Evolutionary conservation across 1,284 basidiomycete species (phyloP).

Genomic region (Irpex rosettiformis): DNA sequence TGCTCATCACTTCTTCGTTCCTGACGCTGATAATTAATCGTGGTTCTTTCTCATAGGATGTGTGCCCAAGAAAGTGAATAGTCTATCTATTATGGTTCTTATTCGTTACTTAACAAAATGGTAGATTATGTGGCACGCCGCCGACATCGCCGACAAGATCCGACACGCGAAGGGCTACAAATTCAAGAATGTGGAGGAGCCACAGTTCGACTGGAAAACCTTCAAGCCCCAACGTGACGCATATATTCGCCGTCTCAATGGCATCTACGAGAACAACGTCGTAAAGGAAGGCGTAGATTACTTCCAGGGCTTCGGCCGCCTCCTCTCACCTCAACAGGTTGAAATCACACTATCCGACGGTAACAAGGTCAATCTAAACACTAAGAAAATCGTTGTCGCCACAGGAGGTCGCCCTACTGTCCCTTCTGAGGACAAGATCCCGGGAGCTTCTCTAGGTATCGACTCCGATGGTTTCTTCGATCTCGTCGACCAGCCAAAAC

Average conservation of each 20-base stretch:
- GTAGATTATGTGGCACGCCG: conserved; percentile 99
- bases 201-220: conserved; percentile 84
- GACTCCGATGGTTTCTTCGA: conserved; percentile 97
- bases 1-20: too few relatives aligned
- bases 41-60: conserved; percentile 64
- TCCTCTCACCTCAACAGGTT: conserved; percentile 64
- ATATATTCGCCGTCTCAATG: conserved; percentile 89
- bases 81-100: neutral
- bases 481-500: conserved; percentile 85
- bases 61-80: conserved; percentile 79
- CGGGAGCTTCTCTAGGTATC: conserved; percentile 89
- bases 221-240: conserved; percentile 96
- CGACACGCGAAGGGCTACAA: conserved; percentile 77
- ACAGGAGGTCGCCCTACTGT: conserved; percentile 85
- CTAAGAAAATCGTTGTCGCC: conserved; percentile 80
- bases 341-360: conserved; percentile 67
- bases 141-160: conserved; percentile 87
- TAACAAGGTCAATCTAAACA: conserved; percentile 62
- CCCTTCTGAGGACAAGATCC: conserved; percentile 80
- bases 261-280: conserved; percentile 90
- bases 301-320: conserved; percentile 76
- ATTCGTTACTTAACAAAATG: neutral
- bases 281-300: conserved; percentile 88
- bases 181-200: conserved; percentile 53
- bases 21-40: conserved; percentile 1